These are phyloP conservation scores for Neurospora terricola DNA, from an alignment of 495 filamentous ascomycete species.

Conservation along the genomic window DNA sequence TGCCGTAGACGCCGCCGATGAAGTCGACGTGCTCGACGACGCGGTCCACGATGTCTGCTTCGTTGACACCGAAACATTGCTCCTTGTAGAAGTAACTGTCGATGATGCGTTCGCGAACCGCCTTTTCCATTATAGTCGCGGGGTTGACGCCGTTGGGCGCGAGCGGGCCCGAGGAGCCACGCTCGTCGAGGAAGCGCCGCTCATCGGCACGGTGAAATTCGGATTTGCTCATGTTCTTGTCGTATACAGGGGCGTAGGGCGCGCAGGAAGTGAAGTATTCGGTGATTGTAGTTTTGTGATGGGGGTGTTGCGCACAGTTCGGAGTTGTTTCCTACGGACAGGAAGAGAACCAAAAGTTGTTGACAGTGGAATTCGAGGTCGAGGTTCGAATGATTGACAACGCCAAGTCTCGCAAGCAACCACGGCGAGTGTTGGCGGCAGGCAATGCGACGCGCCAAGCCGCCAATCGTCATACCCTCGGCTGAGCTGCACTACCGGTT, in stretches of 20 bases:
- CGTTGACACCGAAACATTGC: slow-evolving; percentile 93
- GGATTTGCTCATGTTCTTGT: slow-evolving; percentile 16
- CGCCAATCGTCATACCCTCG: not conserved
- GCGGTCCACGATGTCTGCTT: slow-evolving; percentile 79
- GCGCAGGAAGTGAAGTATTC: not conserved
- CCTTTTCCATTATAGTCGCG: slow-evolving; percentile 80
- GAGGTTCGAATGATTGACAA: not conserved
- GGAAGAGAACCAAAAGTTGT: not conserved
- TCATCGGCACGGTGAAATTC: slow-evolving; percentile 60
- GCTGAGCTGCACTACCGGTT: not conserved
- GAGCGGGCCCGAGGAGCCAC: slow-evolving; percentile 43
- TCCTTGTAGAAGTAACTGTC: slow-evolving; percentile 98
- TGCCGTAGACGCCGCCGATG: slow-evolving; percentile 80
- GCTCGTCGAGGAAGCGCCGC: slow-evolving; percentile 66
- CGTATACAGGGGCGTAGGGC: not conserved
- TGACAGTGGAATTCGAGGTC: not conserved
- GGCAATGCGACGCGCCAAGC: not conserved
- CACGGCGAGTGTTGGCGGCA: not conserved
- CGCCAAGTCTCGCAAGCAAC: not conserved
- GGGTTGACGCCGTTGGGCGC: slow-evolving; percentile 71
- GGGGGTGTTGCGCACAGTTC: not conserved
- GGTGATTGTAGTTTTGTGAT: not conserved
- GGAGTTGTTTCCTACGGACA: not conserved
- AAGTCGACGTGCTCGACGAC: slow-evolving; percentile 68
- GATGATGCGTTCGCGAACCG: slow-evolving; percentile 86